These are phyloP conservation scores for Aureococcus anophagefferens DNA, from an alignment of 108 stramenopile genomes.

Conservation along the genomic window DNA sequence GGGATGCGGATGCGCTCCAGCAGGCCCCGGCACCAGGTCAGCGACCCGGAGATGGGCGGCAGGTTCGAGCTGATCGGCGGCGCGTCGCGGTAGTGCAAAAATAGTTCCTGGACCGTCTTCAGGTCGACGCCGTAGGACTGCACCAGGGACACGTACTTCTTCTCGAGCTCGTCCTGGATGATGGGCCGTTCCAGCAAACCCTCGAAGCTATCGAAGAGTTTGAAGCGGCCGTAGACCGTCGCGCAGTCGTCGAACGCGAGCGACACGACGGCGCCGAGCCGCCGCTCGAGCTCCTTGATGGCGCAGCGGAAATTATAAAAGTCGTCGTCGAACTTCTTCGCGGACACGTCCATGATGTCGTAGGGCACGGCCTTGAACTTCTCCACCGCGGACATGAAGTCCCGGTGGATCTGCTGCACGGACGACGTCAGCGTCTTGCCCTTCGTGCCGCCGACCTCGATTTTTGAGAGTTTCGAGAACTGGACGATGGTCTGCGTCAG, in stretches of 20 bases:
- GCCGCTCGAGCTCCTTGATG: conserved; percentile 77
- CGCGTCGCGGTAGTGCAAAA: conserved; percentile 53
- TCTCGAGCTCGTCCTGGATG: conserved; percentile 80
- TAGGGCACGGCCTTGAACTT: conserved; percentile 66
- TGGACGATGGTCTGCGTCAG: conserved; percentile 73
- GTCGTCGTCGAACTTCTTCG: conserved; percentile 67
- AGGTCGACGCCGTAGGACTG: conserved; percentile 71
- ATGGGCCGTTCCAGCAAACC: conserved; percentile 72
- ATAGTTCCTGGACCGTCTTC: conserved; percentile 71
- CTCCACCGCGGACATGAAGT: conserved; percentile 62
- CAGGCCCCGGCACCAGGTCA: conserved; percentile 75
- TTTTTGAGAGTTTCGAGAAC: conserved; percentile 70
- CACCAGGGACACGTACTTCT: conserved; percentile 71
- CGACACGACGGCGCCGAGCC: conserved; percentile 66
- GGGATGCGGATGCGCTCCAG: conserved; percentile 68
- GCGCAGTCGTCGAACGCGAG: conserved; percentile 78
- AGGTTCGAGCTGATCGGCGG: conserved; percentile 62
- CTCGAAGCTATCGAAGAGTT: conserved; percentile 72
- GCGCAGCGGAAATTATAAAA: conserved; percentile 61
- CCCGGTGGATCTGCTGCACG: conserved; percentile 65
- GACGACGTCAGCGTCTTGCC: conserved; percentile 65
- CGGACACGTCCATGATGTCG: conserved; percentile 76
- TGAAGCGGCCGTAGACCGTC: conserved; percentile 71
- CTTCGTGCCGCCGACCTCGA: conserved; percentile 78
- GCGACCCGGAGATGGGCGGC: conserved; percentile 70